A percentile compares a stretch with the other conserved stretches of the same genome.
These are phyloP conservation scores for Hymenoscyphus repandus DNA, from an alignment of 2,329 filamentous ascomycete genomes.

Conservation along the genomic window DNA sequence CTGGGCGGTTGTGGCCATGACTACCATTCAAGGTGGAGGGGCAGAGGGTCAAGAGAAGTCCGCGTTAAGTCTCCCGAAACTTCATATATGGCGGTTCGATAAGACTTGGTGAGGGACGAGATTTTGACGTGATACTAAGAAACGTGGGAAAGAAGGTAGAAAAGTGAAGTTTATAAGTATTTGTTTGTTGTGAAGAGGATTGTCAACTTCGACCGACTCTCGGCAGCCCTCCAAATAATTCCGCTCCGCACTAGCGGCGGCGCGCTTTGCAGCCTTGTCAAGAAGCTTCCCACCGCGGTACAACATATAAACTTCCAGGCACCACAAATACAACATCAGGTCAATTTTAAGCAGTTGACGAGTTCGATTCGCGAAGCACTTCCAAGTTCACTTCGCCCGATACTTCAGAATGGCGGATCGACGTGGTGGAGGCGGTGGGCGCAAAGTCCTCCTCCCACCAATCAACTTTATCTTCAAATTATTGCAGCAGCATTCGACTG, in stretches of 20 bases:
- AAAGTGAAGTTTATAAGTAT: constrained; percentile 5
- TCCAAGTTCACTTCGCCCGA: no score
- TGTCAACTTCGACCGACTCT: constrained; percentile 1
- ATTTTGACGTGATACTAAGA: background rate
- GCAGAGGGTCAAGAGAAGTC: constrained; percentile 12
- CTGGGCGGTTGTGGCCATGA: constrained; percentile 46
- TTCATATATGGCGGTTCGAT: background rate
- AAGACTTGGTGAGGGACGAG: background rate
- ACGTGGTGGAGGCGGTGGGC: constrained; percentile 37
- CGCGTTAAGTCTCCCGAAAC: constrained; percentile 1
- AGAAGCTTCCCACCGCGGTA: background rate
- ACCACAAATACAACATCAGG: background rate
- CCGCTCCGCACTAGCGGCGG: constrained; percentile 9
- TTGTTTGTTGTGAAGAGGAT: constrained; percentile 4
- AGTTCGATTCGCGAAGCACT: background rate
- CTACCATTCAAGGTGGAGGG: constrained; percentile 29
- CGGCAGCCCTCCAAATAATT: constrained; percentile 8
- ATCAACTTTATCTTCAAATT: constrained; percentile 95
- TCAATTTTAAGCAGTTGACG: background rate
- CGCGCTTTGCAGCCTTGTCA: constrained; percentile 11
- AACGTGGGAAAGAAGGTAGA: background rate
- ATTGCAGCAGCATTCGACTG: constrained; percentile 67
- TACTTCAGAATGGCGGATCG: constrained; percentile 32
- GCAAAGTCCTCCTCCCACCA: constrained; percentile 67
- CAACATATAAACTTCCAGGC: background rate